phyloP scores from a whole-genome alignment of 1,139 yeast species.

The Tardiomyces blankii region DNA sequence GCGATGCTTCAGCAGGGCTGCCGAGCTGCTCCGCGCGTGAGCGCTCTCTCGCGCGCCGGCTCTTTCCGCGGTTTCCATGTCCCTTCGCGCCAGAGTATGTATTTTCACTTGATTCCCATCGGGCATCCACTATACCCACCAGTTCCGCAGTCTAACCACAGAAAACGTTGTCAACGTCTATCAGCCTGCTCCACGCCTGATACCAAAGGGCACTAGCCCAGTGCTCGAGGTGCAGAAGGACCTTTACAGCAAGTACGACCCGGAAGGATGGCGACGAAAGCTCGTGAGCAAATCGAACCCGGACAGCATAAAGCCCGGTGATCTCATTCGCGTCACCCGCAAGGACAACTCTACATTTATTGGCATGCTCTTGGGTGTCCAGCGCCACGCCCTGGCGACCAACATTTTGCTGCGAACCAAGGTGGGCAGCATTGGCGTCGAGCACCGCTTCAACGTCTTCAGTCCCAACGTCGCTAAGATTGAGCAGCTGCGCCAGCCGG shows the following conservation, averaged over 20 bases:
- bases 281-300: constrained; percentile 41
- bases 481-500: constrained; percentile 65
- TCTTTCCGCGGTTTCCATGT: constrained; percentile 9
- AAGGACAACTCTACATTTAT: constrained; percentile 56
- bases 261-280: constrained; percentile 60
- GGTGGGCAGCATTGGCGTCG: constrained; percentile 69
- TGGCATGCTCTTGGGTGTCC: constrained; percentile 70
- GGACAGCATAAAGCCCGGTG: constrained; percentile 62
- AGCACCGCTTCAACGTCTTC: constrained; percentile 64
- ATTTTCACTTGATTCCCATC: neutral
- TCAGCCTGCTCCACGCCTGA: constrained; percentile 20
- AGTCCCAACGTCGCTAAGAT: constrained; percentile 66
- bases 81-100: constrained; percentile 7
- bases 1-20: neutral
- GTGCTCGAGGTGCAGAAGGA: constrained; percentile 39
- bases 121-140: no score
- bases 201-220: constrained; percentile 36
- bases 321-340: constrained; percentile 66
- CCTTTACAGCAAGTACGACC: constrained; percentile 51
- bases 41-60: neutral
- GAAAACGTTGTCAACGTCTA: constrained; percentile 24
- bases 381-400: constrained; percentile 58
- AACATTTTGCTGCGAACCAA: constrained; percentile 71
- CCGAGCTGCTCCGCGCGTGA: neutral
- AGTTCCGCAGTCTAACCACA: neutral